Evolutionary conservation across 768 basidiomycete genomes (phyloP).

Genomic region (Udeniomyces megalosporus): DNA sequence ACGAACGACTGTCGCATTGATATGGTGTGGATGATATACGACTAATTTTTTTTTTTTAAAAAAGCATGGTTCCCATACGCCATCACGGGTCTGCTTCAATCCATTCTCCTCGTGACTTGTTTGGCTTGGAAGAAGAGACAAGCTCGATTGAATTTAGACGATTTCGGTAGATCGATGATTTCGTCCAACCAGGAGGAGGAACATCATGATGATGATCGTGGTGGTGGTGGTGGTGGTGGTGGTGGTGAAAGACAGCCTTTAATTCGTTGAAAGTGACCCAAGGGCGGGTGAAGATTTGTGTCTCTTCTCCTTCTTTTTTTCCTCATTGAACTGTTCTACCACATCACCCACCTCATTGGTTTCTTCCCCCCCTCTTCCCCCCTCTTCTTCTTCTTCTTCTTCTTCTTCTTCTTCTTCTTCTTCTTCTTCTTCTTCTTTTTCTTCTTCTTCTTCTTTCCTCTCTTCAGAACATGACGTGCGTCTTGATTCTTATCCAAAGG

Average conservation of each 20-base stretch:
- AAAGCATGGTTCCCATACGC: slow-evolving; percentile 19
- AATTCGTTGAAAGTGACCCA: too few species aligned
- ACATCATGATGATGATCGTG: slow-evolving; percentile 76
- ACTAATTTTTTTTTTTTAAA: too few species aligned
- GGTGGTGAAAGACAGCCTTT: slow-evolving; percentile 55
- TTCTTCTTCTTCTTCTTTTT: background rate
- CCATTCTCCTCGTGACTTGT: slow-evolving; percentile 40
- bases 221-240: slow-evolving; percentile 42
- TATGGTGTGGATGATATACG: too few species aligned
- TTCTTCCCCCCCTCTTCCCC: slow-evolving; percentile 63
- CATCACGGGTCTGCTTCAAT: slow-evolving; percentile 64
- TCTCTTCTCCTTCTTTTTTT: too few species aligned
- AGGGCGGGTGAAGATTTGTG: too few species aligned
- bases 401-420: slow-evolving; percentile 40
- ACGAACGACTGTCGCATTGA: too few species aligned
- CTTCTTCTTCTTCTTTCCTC: background rate
- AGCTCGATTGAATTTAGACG: too few species aligned
- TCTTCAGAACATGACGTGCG: background rate
- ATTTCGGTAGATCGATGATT: slow-evolving; percentile 49
- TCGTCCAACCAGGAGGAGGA: too few species aligned
- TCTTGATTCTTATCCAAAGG: background rate
- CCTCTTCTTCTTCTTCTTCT: slow-evolving; percentile 40
- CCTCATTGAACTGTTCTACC: too few species aligned
- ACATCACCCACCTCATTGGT: slow-evolving; percentile 38
- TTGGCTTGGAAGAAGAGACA: too few species aligned